These are phyloP conservation scores for Globisporangium nunn DNA, from an alignment of 352 stramenopile species.

Conservation along the genomic window DNA sequence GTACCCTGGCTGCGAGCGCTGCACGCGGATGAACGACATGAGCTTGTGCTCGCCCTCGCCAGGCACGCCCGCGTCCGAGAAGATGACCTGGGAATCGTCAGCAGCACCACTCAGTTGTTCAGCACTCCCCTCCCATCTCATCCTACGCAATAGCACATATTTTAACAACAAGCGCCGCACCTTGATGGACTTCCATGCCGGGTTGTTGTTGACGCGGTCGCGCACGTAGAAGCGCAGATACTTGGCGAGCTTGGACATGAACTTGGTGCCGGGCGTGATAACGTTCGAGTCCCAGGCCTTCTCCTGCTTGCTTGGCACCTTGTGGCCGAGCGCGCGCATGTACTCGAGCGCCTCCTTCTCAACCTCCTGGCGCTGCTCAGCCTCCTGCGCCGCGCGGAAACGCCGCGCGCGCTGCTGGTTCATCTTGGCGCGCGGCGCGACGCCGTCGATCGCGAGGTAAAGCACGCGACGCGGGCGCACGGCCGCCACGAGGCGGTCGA, in stretches of 20 bases:
- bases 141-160: no score
- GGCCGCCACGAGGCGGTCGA: constrained; percentile 90
- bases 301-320: constrained; percentile 47
- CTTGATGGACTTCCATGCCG: constrained; percentile 93
- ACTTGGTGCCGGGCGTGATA: constrained; percentile 97
- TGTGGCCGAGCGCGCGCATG: constrained; percentile 46
- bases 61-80: constrained; percentile 94
- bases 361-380: constrained; percentile 81
- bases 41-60: constrained; percentile 99
- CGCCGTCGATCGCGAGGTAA: constrained; percentile 98
- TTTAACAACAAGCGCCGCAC: constrained; percentile 13
- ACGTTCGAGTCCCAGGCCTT: constrained; percentile 98
- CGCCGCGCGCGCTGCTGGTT: constrained; percentile 98
- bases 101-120: neutral
- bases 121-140: no score
- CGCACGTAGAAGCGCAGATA: constrained; percentile 90
- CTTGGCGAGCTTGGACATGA: constrained; percentile 91
- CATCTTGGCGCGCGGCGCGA: constrained; percentile 98
- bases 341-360: constrained; percentile 91
- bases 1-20: constrained; percentile 93
- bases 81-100: constrained; percentile 68
- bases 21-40: constrained; percentile 95
- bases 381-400: constrained; percentile 93
- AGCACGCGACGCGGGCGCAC: constrained; percentile 93
- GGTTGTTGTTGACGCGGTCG: constrained; percentile 91